A percentile compares a stretch with the other conserved stretches of the same genome.
These are phyloP conservation scores for Huntiella abstrusa DNA, from an alignment of 2,329 filamentous ascomycete genomes.

Conservation along the genomic window DNA sequence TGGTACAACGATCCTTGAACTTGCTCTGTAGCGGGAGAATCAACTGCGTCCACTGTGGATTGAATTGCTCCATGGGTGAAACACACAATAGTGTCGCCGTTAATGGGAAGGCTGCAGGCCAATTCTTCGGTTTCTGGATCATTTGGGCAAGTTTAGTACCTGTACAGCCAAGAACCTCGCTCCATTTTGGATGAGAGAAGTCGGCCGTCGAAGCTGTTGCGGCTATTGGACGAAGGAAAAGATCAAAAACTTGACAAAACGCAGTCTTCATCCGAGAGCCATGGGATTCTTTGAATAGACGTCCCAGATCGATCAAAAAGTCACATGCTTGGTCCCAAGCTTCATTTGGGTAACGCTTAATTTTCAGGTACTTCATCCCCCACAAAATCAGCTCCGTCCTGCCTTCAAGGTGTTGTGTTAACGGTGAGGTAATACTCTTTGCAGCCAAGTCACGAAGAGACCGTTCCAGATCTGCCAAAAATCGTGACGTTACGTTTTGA, in stretches of 20 bases:
- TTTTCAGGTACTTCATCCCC: conserved; percentile 75
- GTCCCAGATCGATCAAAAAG: conserved; percentile 65
- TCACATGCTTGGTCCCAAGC: conserved; percentile 77
- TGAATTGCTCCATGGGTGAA: conserved; percentile 68
- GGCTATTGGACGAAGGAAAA: conserved; percentile 70
- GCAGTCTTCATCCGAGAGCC: conserved; percentile 82
- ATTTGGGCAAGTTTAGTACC: conserved; percentile 65
- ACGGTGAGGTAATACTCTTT: conserved; percentile 40
- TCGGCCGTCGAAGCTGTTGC: conserved; percentile 59
- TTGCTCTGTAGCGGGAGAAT: conserved; percentile 60
- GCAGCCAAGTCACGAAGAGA: conserved; percentile 57
- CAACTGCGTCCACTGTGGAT: conserved; percentile 69
- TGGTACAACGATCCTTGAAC: conserved; percentile 64
- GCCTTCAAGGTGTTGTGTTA: conserved; percentile 51
- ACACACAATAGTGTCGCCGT: conserved; percentile 76
- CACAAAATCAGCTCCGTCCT: conserved; percentile 74
- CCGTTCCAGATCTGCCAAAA: conserved; percentile 60
- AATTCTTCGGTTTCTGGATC: conserved; percentile 81
- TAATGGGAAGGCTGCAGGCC: conserved; percentile 73
- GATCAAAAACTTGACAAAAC: conserved; percentile 82
- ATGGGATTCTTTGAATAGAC: conserved; percentile 67
- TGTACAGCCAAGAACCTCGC: conserved; percentile 61
- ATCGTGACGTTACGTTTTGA: conserved; percentile 61
- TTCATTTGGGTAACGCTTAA: conserved; percentile 54
- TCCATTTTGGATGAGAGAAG: conserved; percentile 68